Percentiles rank a stretch among this genome's conserved stretches.
These are phyloP conservation scores for Fraxinus angustifolia DNA, from an alignment of 305 asterid genomes.

Conservation along the genomic window DNA sequence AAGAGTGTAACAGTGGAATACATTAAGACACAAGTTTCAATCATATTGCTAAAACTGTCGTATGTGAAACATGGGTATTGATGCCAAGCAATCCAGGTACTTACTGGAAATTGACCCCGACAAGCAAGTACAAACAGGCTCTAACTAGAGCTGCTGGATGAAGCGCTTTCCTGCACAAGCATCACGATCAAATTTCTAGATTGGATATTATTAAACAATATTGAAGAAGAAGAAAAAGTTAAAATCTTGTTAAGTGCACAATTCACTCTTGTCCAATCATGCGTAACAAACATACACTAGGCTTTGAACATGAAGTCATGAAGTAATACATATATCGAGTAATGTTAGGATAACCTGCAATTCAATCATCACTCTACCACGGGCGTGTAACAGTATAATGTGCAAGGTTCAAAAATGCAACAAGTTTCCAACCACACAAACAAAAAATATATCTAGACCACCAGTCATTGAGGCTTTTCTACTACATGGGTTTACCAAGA, in stretches of 20 bases:
- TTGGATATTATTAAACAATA: not conserved
- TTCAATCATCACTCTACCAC: not conserved
- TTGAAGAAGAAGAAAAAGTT: not conserved
- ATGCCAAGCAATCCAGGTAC: constrained; percentile 2
- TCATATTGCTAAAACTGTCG: not conserved
- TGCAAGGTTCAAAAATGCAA: not conserved
- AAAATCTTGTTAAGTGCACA: not conserved
- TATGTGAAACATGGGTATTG: not conserved
- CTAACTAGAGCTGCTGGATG: constrained; percentile 38
- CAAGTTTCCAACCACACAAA: not conserved
- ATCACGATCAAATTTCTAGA: not conserved
- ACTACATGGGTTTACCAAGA: not conserved
- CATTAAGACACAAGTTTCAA: constrained; percentile 2
- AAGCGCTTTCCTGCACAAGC: constrained; percentile 42
- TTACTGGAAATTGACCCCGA: not conserved
- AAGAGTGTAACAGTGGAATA: not conserved
- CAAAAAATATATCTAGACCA: not conserved
- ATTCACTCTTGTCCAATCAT: not conserved
- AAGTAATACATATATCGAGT: not conserved
- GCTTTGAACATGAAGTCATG: not conserved
- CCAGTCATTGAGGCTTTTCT: not conserved
- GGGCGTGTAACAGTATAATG: not conserved
- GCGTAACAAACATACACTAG: not conserved
- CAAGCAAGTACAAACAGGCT: not conserved
- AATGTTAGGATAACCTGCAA: not conserved